Base-by-base conservation (phyloP, 75 land plant species). In the Selaginella moellendorffii region DNA sequence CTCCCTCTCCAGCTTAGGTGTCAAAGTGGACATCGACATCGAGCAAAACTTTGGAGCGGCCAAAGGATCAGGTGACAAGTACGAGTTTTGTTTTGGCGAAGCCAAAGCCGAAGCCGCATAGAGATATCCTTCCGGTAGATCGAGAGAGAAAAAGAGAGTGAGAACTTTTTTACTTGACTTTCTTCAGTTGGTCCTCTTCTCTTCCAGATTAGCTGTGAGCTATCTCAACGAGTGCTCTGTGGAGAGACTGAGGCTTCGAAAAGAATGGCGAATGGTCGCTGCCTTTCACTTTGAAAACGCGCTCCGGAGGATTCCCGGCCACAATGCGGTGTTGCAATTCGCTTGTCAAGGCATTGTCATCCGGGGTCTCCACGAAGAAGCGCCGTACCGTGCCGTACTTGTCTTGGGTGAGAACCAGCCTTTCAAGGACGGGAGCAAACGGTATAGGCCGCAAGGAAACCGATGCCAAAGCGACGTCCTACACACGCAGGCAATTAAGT, bases 261-360 rank as follows among this genome's bases (percentile, higher is more conserved):
- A 92, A 92, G 65, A 92, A 92, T 0, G 97, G 95, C 5, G 87
- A 75, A 67, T 92, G 97, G 54, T n/a, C 97, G 36, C 90, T 68
- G 52, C 97, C 95, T 73, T 85, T 92, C 0, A 92, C 30, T 21
- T 67, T 77, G 67, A 85, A 83, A 10, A 88, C 89, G 30, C 65
- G 62, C 54, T 92, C 86, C 18, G 95, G 95, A 2, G 89, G 86
- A 52, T 71, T 85, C 25, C 63, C 31, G 2, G 74, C 68, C 31
- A 85, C 69, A 73, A 92, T 72, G 26, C 42, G 62, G 24, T 83
- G 75, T 65, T 92, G 97, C 14, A 81, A 23, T 0, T 77, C 19
- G 0, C 78, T 68, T 5, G 88, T 76, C 18, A 88, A 73, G 19
- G 97, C 88, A 62, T 74, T 63, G n/a, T 92, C 97, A 22, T 92